Evolutionary conservation across 768 basidiomycete species (phyloP).

Genomic region (Amanita muscaria): DNA sequence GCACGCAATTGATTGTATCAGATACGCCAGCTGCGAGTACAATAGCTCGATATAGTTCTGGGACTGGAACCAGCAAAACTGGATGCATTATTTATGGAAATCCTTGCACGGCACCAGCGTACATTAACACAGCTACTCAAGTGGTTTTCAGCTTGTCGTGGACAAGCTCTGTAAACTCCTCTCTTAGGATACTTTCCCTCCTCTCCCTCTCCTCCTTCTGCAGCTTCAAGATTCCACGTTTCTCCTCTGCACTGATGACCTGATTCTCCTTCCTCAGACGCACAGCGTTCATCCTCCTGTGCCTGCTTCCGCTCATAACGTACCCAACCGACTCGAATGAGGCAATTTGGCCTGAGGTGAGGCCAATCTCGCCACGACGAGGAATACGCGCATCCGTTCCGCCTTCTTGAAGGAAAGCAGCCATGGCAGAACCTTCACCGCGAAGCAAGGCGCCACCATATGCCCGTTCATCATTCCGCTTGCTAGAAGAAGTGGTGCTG

Average conservation of each 20-base stretch:
- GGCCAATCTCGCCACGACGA: slow-evolving; percentile 96
- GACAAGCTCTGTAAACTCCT: slow-evolving; percentile 84
- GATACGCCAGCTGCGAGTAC: too few relatives aligned
- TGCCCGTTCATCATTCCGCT: slow-evolving; percentile 68
- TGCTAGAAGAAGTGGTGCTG: slow-evolving; percentile 23
- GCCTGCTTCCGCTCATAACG: slow-evolving; percentile 95
- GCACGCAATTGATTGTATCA: too few relatives aligned
- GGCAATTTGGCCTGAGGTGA: slow-evolving; percentile 83
- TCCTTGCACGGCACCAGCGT: too few relatives aligned
- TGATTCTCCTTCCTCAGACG: slow-evolving; percentile 99
- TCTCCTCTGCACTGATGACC: slow-evolving; percentile 98
- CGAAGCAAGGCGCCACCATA: slow-evolving; percentile 87
- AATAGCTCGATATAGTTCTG: too few relatives aligned
- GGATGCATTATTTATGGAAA: too few relatives aligned
- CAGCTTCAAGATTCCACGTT: slow-evolving; percentile 88
- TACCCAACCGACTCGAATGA: slow-evolving; percentile 85
- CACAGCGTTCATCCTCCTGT: slow-evolving; percentile 97
- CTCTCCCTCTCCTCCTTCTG: slow-evolving; percentile 92
- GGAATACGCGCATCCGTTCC: slow-evolving; percentile 77
- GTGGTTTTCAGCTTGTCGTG: slow-evolving; percentile 43
- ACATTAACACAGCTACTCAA: background rate
- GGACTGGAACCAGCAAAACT: too few relatives aligned
- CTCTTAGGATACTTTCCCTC: slow-evolving; percentile 80
- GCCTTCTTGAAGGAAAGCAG: slow-evolving; percentile 85
- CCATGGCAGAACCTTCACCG: slow-evolving; percentile 98